Base-by-base conservation (phyloP, 176 grass and related monocot genomes). In the Musa troglodytarum region DNA sequence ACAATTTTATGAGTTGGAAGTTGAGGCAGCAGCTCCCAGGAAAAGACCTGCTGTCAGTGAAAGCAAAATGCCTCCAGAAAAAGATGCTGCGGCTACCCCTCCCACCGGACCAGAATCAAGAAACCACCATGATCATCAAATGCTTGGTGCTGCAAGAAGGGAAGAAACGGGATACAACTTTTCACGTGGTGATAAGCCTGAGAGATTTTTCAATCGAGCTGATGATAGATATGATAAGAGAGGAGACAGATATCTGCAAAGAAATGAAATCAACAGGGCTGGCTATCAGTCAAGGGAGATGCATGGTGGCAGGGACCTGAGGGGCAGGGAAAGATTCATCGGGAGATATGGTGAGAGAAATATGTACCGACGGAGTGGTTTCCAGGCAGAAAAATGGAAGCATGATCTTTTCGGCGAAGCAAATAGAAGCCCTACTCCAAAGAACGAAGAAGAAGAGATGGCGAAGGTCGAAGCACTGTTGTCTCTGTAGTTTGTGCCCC, bases 381-480 rank as follows among this genome's bases (percentile, higher is more conserved):
- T 74, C 78, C 22, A 89, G 68, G 83, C 21, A 71, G 86, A 99
- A 55, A 99, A 88, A 85, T 99, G 95, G 90, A 94, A 91, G 84
- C 95, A 99, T 86, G 95, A 99, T 78, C 86, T 91, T 64, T 99
- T 87, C 77, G 88, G 94, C 66, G 84, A 99, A 81, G 80, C 82
- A 7, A 93, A 87, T 63, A 86, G 79, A 81, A 86, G 82, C 69
- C 84, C 87, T 14, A 77, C 85, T 77, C 88, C 82, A 11, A 82
- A 85, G 84, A 99, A 88, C 2, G 90, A 94, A 81, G 90, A 99
- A 83, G 95, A 99, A 24, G 88, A 94, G 80, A 84, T 99, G 77
- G 90, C 88, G 6, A 94, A 94, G 89, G 80, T 99, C n/a, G 95
- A 94, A 79, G 82, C 91, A 26, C 55, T 99, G n/a, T 71, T 99